A percentile compares a stretch with the other conserved stretches of the same genome.
Conservation (phyloP, 192 early-diverging fungal genomes). For the Thamnidium elegans region DNA sequence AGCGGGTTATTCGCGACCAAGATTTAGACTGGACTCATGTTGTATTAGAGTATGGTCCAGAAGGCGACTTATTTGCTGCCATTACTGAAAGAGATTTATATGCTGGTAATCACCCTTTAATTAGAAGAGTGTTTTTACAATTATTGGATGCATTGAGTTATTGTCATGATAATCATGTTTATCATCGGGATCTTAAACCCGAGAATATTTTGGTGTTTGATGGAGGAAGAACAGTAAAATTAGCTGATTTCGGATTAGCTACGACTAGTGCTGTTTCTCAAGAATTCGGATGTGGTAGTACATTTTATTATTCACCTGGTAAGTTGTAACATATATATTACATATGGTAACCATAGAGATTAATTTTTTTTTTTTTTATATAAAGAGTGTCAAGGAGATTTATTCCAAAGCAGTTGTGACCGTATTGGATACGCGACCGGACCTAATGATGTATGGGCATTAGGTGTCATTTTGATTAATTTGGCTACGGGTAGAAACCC, state of each 20-base stretch:
- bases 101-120: conserved; percentile 62
- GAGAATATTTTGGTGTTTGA: conserved; percentile 67
- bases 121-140: conserved; percentile 79
- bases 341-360: neutral
- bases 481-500: conserved; percentile 82
- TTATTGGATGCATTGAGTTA: conserved; percentile 78
- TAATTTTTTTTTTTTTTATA: conserved; percentile 1
- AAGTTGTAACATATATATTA: conserved; percentile 1
- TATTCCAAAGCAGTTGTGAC: conserved; percentile 20
- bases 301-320: conserved; percentile 57
- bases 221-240: conserved; percentile 67
- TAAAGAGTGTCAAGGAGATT: conserved; percentile 70
- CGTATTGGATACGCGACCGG: conserved; percentile 56
- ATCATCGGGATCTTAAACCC: conserved; percentile 91
- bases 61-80: conserved; percentile 94
- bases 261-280: conserved; percentile 76
- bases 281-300: conserved; percentile 87
- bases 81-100: conserved; percentile 83
- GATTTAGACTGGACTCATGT: conserved; percentile 56
- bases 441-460: conserved; percentile 84
- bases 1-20: conserved; percentile 60
- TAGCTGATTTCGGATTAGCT: conserved; percentile 92
- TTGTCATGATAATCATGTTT: conserved; percentile 69
- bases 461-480: conserved; percentile 90
- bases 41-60: conserved; percentile 74